Evolutionary conservation across 2,329 filamentous ascomycete species (phyloP), one percentile per base, ranked within the genome.

Genomic region (Scopulariopsis brevicaulis): DNA sequence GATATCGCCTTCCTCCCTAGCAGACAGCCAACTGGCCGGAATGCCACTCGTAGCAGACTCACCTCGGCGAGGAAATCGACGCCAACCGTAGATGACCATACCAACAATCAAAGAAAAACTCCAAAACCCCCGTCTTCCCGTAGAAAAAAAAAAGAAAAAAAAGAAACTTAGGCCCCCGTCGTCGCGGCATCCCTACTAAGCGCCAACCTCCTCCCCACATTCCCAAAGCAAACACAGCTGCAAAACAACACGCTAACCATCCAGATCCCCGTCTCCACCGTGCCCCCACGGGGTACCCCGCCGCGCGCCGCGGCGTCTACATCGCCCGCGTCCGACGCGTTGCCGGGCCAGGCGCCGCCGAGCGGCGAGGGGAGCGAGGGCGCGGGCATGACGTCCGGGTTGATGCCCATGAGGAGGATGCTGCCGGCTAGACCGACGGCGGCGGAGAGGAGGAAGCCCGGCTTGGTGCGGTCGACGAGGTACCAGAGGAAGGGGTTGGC

Each of bases 401-500:
- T 87, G 37, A 93, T 78, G 15, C 85, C 80, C 59, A 96, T 80
- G 20, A 96, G 74, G 18, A 90, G 70, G 15, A 82, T 80, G 11
- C 92, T 92, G 8, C 93, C 90, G 1, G 81, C 74, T 28, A 93
- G 68, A 1, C 90, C 88, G 12, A 96, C 85, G 1, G 82, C 74
- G 15, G 85, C 78, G 0, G 90, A 91, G 58, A 96, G 80, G 37
- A 94, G 74, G 64, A 97, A 87, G 4, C 94, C 94, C 0, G 91
- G 82, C 63, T 84, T 85, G 53, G 90, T 94, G 55, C 93, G 89
- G 72, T 99, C 94, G 67, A 99, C 88, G 25, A 97, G 78, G 72
- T 96, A 99, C 94, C 94, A 99, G 20, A 99, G 76, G 11, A 94
- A 87, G 1, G 94, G 93, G 68, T 97, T 97, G 22, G 88, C 90